These are phyloP conservation scores for Mortierella sp. DNA, from an alignment of 371 early-diverging fungal species.

Conservation along the genomic window DNA sequence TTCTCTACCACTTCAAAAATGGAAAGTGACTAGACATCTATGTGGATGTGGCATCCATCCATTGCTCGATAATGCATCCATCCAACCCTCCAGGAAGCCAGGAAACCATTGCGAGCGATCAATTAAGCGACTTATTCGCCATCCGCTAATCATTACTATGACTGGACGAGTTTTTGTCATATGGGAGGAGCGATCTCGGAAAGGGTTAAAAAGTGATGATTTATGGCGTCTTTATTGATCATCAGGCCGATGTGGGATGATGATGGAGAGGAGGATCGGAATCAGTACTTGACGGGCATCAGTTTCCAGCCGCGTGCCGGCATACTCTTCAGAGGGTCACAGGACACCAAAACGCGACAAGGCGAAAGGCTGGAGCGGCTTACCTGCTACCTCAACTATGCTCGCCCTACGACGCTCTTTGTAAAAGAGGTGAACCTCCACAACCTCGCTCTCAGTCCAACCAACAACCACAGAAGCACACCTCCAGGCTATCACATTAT, in stretches of 20 bases:
- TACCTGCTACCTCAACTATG: too few species aligned
- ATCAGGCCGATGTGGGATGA: neutral
- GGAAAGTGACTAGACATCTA: slow-evolving; percentile 7
- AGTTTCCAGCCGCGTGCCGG: too few species aligned
- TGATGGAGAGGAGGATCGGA: neutral
- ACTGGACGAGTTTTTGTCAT: neutral
- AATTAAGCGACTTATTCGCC: neutral
- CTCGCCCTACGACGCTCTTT: too few species aligned
- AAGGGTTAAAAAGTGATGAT: neutral
- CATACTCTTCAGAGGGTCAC: too few species aligned
- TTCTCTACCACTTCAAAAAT: slow-evolving; percentile 15
- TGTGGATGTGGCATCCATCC: neutral
- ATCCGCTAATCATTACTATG: neutral
- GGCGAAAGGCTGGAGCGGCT: too few species aligned
- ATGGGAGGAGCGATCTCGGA: neutral
- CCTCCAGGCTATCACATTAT: neutral
- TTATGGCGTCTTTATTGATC: neutral
- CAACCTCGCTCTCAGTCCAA: too few species aligned
- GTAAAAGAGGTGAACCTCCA: too few species aligned
- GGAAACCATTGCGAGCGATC: neutral
- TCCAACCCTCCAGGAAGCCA: neutral
- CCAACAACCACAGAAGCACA: neutral
- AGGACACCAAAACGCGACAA: neutral
- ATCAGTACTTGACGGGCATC: neutral
- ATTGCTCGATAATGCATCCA: neutral